Conservation (phyloP, 192 early-diverging fungal genomes). For the Globomyces pollinis-pini region DNA sequence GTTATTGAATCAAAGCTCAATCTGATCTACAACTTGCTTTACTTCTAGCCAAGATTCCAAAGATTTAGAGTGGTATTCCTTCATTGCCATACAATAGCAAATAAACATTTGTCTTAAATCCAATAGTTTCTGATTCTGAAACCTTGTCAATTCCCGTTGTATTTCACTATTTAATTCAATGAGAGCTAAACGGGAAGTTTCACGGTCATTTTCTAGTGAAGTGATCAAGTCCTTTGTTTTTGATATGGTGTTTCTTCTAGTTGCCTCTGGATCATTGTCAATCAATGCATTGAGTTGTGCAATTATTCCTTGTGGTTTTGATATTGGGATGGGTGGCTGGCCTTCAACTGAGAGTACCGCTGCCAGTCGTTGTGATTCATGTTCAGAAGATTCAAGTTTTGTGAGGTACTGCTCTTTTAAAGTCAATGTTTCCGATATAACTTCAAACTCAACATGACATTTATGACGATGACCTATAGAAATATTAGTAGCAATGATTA, state of each 20-base stretch:
- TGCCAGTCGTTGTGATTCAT: constrained; percentile 64
- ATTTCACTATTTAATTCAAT: constrained; percentile 70
- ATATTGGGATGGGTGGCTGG: constrained; percentile 5
- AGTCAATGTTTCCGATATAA: constrained; percentile 28
- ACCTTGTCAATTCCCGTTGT: constrained; percentile 85
- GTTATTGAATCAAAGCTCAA: background rate
- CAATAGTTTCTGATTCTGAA: constrained; percentile 86
- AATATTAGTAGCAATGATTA: no score
- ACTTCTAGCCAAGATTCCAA: background rate
- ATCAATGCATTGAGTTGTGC: constrained; percentile 86
- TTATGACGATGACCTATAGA: no score
- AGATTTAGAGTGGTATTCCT: constrained; percentile 15
- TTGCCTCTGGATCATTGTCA: constrained; percentile 89
- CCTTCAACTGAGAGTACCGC: constrained; percentile 70
- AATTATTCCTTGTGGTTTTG: constrained; percentile 15
- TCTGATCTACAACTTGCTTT: constrained; percentile 2
- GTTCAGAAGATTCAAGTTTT: constrained; percentile 38
- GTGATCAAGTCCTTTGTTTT: constrained; percentile 74
- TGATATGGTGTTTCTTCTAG: constrained; percentile 81
- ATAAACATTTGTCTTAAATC: constrained; percentile 79
- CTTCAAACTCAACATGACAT: constrained; percentile 63
- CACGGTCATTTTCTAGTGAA: constrained; percentile 70
- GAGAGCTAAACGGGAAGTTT: constrained; percentile 63
- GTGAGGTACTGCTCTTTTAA: constrained; percentile 20
- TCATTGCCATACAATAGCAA: constrained; percentile 33